phyloP scores from a whole-genome alignment of 2,329 filamentous ascomycete species.

The Neobulgaria alba region DNA sequence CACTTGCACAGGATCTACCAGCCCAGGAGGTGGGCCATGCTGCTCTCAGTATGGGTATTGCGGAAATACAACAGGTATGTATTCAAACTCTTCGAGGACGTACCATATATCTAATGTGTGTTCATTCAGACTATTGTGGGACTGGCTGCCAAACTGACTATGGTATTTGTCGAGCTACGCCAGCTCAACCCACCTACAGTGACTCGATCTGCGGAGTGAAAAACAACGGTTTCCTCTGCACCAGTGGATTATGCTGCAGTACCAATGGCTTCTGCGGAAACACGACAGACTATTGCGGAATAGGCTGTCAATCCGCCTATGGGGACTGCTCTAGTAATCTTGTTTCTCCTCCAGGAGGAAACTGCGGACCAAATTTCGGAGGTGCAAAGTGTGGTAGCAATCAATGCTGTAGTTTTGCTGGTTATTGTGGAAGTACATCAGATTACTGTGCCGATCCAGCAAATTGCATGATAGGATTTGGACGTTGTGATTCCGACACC shows the following conservation, averaged over 20 bases:
- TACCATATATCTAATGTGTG: not conserved
- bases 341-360: slow-evolving; percentile 1
- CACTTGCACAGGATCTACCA: slow-evolving; percentile 18
- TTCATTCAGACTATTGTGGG: slow-evolving; percentile 6
- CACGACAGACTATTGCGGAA: slow-evolving; percentile 6
- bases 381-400: slow-evolving; percentile 6
- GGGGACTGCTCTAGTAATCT: slow-evolving; percentile 4
- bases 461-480: slow-evolving; percentile 14
- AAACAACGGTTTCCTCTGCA: not conserved
- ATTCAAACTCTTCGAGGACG: not conserved
- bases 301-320: slow-evolving; percentile 20
- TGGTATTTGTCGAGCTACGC: slow-evolving; percentile 3
- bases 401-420: slow-evolving; percentile 13
- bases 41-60: slow-evolving; percentile 29
- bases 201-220: not conserved
- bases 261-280: not conserved
- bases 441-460: slow-evolving; percentile 14
- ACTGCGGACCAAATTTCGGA: slow-evolving; percentile 7
- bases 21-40: slow-evolving; percentile 21
- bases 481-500: slow-evolving; percentile 47
- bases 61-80: slow-evolving; percentile 14
- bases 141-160: slow-evolving; percentile 10
- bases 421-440: slow-evolving; percentile 2
- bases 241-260: not conserved
- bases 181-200: not conserved